phyloP scores from a whole-genome alignment of 1,284 basidiomycete species.

The Ganoderma resinaceum region DNA sequence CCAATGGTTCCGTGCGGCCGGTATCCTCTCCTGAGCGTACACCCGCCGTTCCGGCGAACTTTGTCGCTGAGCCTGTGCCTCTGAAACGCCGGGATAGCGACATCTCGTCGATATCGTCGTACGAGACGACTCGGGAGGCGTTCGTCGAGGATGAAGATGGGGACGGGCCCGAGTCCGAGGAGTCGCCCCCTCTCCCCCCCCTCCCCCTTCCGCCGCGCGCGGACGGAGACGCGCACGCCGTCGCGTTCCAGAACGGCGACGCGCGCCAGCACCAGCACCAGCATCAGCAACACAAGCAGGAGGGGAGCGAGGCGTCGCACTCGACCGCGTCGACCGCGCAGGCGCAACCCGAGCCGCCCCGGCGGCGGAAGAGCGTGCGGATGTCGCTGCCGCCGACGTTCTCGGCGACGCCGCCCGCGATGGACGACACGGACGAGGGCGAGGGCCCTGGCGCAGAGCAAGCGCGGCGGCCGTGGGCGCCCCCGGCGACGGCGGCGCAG shows the following conservation, averaged over 20 bases:
- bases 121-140: constrained; percentile 64
- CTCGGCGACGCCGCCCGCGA: constrained; percentile 69
- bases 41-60: background rate
- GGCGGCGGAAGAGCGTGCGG: constrained; percentile 74
- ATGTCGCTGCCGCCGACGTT: constrained; percentile 77
- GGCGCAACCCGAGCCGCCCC: constrained; percentile 34
- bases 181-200: background rate
- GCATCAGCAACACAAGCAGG: too few relatives aligned
- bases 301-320: constrained; percentile 38
- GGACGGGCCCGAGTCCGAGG: constrained; percentile 23
- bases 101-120: constrained; percentile 59
- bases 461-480: constrained; percentile 33
- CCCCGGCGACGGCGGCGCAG: background rate
- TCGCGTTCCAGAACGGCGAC: constrained; percentile 13
- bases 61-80: constrained; percentile 9
- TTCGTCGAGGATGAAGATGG: constrained; percentile 41
- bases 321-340: constrained; percentile 34
- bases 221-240: background rate
- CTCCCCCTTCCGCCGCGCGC: background rate
- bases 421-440: constrained; percentile 66
- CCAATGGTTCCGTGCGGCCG: background rate
- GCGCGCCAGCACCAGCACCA: too few relatives aligned
- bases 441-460: constrained; percentile 48
- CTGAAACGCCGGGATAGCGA: constrained; percentile 40
- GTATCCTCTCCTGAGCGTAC: background rate